phyloP scores from a whole-genome alignment of 1,284 basidiomycete species.

The Austroboletus novae-zelandiae region DNA sequence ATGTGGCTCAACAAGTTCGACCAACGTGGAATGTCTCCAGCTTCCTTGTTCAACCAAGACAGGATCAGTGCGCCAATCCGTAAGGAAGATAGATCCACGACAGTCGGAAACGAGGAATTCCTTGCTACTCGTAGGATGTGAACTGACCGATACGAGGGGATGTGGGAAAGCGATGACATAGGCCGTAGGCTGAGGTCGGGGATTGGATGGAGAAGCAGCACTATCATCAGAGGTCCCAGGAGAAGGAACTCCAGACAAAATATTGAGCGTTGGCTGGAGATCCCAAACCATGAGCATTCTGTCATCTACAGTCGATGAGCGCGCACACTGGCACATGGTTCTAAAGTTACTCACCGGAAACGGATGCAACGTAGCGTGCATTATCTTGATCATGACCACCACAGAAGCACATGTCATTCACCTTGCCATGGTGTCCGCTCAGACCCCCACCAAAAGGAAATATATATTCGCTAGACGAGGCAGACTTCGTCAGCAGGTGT shows the following conservation, averaged over 20 bases:
- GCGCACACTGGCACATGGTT: not conserved
- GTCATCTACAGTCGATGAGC: conserved; percentile 51
- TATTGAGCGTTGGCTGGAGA: conserved; percentile 53
- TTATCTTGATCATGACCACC: conserved; percentile 65
- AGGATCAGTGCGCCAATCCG: conserved; percentile 76
- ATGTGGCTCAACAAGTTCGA: conserved; percentile 71
- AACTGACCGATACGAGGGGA: conserved; percentile 61
- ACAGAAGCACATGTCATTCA: conserved; percentile 75
- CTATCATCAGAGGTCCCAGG: conserved; percentile 21
- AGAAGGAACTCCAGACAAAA: conserved; percentile 35
- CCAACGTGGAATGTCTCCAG: conserved; percentile 58
- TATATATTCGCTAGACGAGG: conserved; percentile 47
- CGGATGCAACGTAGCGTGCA: conserved; percentile 72
- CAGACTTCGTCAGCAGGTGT: conserved; percentile 61
- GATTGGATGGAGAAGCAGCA: conserved; percentile 21
- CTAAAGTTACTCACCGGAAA: conserved; percentile 52
- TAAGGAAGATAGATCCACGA: conserved; percentile 67
- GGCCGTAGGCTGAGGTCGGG: conserved; percentile 66
- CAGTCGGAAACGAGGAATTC: conserved; percentile 74
- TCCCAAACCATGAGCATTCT: conserved; percentile 84
- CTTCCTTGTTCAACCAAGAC: conserved; percentile 49
- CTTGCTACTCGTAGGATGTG: conserved; percentile 71
- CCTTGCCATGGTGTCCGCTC: conserved; percentile 69
- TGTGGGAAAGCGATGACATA: conserved; percentile 71
- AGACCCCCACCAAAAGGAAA: conserved; percentile 74